Base-by-base conservation (phyloP, 2,329 filamentous ascomycete species). In the Arthrobotrys megalospora region DNA sequence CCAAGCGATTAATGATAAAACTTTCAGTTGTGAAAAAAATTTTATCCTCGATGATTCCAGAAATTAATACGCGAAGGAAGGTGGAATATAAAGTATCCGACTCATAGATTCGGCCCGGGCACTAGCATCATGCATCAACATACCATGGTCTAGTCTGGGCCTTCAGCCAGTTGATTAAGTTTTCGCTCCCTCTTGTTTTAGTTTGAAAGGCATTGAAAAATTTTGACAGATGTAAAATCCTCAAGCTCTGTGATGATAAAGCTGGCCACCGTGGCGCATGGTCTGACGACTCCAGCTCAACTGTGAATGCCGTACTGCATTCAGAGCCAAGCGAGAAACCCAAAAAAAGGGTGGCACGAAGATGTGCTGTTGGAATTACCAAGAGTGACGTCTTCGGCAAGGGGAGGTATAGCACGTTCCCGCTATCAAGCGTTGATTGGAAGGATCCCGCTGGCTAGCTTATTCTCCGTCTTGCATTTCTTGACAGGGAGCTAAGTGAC, bases 341-440 rank as follows among this genome's bases (percentile, higher is more conserved):
- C 32, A 24, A 53, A 34, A 34, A 53, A 12, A 50, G 24, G 50
- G 50, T 21, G 24, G n/a, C 12, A 53, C 50, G 28, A 24, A 53
- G 52, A 38, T 58, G 52, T 6, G 52, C 52, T 43, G 55, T 60
- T 41, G 55, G 36, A 43, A 43, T 19, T 60, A 60, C 55, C 55
- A 41, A 43, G 24, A 60, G 55, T 60, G 55, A 60, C 55, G 55
- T 60, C 55, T 60, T 60, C 21, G 19, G 36, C 55, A 60, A 58
- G 55, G 55, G 55, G 7, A n/a, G 53, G 53, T 12, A 2, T 21
- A 60, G 53, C 55, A 60, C 55, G 55, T 60, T 60, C 36, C 55
- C 55, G 36, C 55, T 60, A 21, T 60, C 34, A 19, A 19, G 10
- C 36, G 55, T 19, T 60, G 55, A 60, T 60, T 60, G 55, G 55